Evolutionary conservation across 1,139 yeast species (phyloP), one percentile per base, ranked within the genome.

Genomic region (Nakaseomyces glabratus): DNA sequence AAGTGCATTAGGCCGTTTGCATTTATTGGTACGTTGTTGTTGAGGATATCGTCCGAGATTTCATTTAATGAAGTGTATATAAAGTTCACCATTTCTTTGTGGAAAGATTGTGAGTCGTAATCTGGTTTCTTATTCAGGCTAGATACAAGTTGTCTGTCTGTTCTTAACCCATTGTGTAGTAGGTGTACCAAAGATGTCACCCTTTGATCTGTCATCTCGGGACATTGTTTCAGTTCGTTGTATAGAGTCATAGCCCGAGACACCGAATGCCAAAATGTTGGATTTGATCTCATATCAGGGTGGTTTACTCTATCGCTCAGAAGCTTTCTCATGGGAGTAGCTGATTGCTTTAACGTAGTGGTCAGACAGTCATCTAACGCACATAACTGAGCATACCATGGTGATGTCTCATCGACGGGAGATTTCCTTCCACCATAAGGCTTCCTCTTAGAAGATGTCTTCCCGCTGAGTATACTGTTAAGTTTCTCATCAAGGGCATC

Each of bases 1-100:
- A 74, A 50, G 45, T 72, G 76, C 58, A 72, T 68, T 18, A 72
- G 63, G 28, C 79, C 79, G 46, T 66, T 68, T 24, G 68, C 66
- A 38, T 66, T 68, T 26, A 71, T 51, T 6, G 39, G 35, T 15
- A 69, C 61, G 6, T 59, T 54, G 15, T 43, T 42, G 3, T 41
- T 42, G 29, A 71, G 50, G 28, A 73, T 47, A 46, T 73, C 76
- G 25, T 65, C 61, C 1, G 72, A 60, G 26, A 71, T 64, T 41
- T 63, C 65, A 46, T 70, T 61, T 35, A 73, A 48, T 1, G 73
- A 65, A 28, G 57, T 52, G 25, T 66, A 62, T 28, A 70, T 52
- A 39, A 61, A 60, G 31, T 58, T 56, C 35, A 63, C 63, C 58
- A 66, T 66, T 40, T 67, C 68, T 30, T 61, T 63, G 43, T 67